A percentile compares a stretch with the other conserved stretches of the same genome.
Conservation (phyloP, 2,329 filamentous ascomycete genomes). For the Talaromyces sp. region DNA sequence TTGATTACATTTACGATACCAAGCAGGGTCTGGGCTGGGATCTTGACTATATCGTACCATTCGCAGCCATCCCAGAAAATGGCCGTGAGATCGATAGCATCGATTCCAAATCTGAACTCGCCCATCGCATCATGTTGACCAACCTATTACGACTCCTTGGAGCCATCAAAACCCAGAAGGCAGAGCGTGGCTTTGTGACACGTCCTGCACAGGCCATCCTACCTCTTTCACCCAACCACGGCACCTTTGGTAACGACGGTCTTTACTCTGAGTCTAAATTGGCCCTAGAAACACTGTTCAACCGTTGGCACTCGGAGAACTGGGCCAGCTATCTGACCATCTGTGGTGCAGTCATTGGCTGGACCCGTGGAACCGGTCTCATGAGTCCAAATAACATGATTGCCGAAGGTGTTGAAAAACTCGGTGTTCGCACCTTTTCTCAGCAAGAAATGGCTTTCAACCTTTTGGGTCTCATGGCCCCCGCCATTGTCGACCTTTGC, state of each 20-base stretch:
- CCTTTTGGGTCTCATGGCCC: slow-evolving; percentile 90
- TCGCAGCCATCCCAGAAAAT: slow-evolving; percentile 96
- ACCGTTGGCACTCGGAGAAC: slow-evolving; percentile 95
- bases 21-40: slow-evolving; percentile 99
- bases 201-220: slow-evolving; percentile 94
- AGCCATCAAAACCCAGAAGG: slow-evolving; percentile 85
- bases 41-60: slow-evolving; percentile 90
- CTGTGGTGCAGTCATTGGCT: slow-evolving; percentile 96
- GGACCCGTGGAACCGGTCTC: slow-evolving; percentile 96
- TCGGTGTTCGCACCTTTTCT: slow-evolving; percentile 95
- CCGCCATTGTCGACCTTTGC: slow-evolving; percentile 89
- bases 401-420: slow-evolving; percentile 92
- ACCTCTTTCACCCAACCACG: slow-evolving; percentile 94
- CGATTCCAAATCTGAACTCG: slow-evolving; percentile 95
- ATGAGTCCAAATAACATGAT: slow-evolving; percentile 99
- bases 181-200: slow-evolving; percentile 82
- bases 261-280: slow-evolving; percentile 98
- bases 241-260: slow-evolving; percentile 96
- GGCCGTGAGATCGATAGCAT: slow-evolving; percentile 95
- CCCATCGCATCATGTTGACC: slow-evolving; percentile 98
- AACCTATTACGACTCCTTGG: slow-evolving; percentile 91
- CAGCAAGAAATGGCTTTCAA: slow-evolving; percentile 99
- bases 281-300: slow-evolving; percentile 94
- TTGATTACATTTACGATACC: slow-evolving; percentile 93
- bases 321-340: slow-evolving; percentile 98